These are phyloP conservation scores for Euphrasia arctica DNA, from an alignment of 305 asterid genomes.

Conservation along the genomic window DNA sequence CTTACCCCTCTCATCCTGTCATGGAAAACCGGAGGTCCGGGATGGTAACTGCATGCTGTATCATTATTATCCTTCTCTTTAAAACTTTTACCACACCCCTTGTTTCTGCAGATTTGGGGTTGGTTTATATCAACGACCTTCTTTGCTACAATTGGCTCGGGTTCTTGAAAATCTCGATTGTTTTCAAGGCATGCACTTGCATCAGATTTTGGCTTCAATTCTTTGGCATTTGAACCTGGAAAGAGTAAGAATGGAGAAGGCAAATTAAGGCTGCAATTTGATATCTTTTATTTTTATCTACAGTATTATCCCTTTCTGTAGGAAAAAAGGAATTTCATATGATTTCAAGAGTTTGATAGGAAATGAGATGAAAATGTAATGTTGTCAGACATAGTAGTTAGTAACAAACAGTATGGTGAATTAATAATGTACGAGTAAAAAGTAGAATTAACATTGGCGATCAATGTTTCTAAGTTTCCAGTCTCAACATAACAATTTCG, in stretches of 20 bases:
- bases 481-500: neutral
- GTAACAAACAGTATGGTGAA: neutral
- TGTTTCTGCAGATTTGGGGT: conserved; percentile 71
- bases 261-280: neutral
- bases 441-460: neutral
- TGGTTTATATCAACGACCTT: conserved; percentile 63
- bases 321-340: neutral
- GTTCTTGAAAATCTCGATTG: conserved; percentile 33
- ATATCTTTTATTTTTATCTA: neutral
- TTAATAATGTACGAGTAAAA: neutral
- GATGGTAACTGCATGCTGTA: conserved; percentile 78
- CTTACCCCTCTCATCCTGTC: conserved; percentile 91
- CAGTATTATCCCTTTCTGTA: too few species aligned
- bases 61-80: conserved; percentile 87
- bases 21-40: conserved; percentile 87
- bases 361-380: neutral
- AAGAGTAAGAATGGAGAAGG: conserved; percentile 10
- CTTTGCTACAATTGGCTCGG: conserved; percentile 44
- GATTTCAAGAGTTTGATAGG: neutral
- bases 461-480: neutral
- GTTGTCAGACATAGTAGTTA: neutral
- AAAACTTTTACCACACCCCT: conserved; percentile 71
- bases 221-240: conserved; percentile 61
- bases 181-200: conserved; percentile 29
- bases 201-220: conserved; percentile 40